Percentiles rank a stretch among this genome's conserved stretches.
Conservation (phyloP, 345 rosid species). For the Viola odorata region DNA sequence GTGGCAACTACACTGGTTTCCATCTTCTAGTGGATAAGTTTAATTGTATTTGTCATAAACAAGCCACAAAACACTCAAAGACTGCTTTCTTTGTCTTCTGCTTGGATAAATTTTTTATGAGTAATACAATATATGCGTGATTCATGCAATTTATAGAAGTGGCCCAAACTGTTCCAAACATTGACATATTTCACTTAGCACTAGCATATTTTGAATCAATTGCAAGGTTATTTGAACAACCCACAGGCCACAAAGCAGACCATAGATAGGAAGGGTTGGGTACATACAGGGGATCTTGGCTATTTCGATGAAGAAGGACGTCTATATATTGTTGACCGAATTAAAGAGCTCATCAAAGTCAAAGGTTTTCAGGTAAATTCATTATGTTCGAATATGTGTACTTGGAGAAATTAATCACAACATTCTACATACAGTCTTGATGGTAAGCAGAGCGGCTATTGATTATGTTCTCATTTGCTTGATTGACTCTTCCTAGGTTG, state of each 20-base stretch:
- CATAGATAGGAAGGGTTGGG: slow-evolving; percentile 76
- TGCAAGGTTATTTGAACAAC: slow-evolving; percentile 74
- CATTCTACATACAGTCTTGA: background rate
- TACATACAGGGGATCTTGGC: slow-evolving; percentile 91
- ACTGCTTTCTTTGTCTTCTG: no score
- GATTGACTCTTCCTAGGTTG: slow-evolving; percentile 45
- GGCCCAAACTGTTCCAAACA: no score
- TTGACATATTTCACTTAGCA: no score
- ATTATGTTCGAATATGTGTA: background rate
- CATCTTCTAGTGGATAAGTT: no score
- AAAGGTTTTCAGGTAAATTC: slow-evolving; percentile 80
- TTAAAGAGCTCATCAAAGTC: slow-evolving; percentile 90
- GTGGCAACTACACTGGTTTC: no score
- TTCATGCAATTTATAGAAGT: no score
- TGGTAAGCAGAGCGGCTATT: background rate
- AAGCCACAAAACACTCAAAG: no score
- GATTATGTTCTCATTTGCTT: slow-evolving; percentile 6
- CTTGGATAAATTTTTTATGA: no score
- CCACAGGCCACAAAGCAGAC: slow-evolving; percentile 72
- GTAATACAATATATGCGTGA: no score
- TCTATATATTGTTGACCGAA: slow-evolving; percentile 70
- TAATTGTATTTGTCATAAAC: no score
- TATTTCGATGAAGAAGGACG: slow-evolving; percentile 70
- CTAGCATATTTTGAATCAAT: background rate
- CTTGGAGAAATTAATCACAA: background rate